Base-by-base conservation (phyloP, 1,284 basidiomycete genomes). In the Agaricales sp. region DNA sequence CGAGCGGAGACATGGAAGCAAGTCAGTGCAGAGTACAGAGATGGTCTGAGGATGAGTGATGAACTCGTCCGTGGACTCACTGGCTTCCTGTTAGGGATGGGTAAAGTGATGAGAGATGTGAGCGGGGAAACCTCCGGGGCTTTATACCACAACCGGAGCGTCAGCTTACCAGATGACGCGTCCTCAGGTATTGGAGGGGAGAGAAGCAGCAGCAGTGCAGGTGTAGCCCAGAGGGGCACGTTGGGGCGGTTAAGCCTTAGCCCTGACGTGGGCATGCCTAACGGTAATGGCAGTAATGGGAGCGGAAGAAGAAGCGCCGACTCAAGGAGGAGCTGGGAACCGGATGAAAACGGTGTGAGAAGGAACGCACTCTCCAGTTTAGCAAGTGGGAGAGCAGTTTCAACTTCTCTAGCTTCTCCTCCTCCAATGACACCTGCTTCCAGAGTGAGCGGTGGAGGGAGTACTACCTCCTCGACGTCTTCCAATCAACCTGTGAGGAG, bases 1-100 rank as follows among this genome's bases (percentile, higher is more conserved):
- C 49, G 22, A 69, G 71, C 69, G 2, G 77, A 78, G 50, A 63
- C 87, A 19, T 89, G 84, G 84, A 68, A 74, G 48, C 64, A 69
- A 45, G 74, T 88, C 8, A 81, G 82, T 0, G 72, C 70, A 2
- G 85, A 89, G 51, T 83, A 80, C 57, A 64, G 85, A 35, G 87
- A 90, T 50, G 74, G 76, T 45, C 55, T 85, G 52, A 69, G 82
- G 55, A 71, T 79, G 45, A 83, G 82, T 52, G 87, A 89, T 59
- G 87, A 89, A 58, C 67, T 87, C 39, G 80, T 89, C 1, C 67
- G 87, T 47, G 78, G 76, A 6, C 69, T 86, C 61, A 89, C 87
- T 2, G 78, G 76, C 37, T 77, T 90, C 52, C 62, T 90, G 53
- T 65, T 89, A 18, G 82, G 82, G 25, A 71, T 84, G 3, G 85